These are phyloP conservation scores for Sapria himalayana DNA, from an alignment of 345 rosid species.

Conservation along the genomic window DNA sequence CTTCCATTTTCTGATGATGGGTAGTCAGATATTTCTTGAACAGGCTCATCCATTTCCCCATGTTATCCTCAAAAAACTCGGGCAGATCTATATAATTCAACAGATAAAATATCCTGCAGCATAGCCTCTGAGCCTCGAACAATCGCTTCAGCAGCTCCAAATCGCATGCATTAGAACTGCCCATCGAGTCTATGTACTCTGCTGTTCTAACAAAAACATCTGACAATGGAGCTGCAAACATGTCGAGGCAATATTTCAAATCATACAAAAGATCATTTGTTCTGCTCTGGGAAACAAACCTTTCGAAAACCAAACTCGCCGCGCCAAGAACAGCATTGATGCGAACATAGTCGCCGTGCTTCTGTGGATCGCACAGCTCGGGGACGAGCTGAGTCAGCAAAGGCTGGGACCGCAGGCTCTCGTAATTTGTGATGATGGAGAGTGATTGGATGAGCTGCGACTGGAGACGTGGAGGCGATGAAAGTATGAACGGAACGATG, in stretches of 20 bases:
- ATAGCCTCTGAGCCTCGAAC: slow-evolving; percentile 71
- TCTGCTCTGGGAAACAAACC: slow-evolving; percentile 63
- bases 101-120: slow-evolving; percentile 75
- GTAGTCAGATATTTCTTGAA: slow-evolving; percentile 53
- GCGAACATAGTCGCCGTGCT: slow-evolving; percentile 32
- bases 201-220: slow-evolving; percentile 49
- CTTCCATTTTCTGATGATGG: slow-evolving; percentile 40
- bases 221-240: slow-evolving; percentile 47
- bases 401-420: slow-evolving; percentile 77
- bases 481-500: slow-evolving; percentile 70
- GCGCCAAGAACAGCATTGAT: slow-evolving; percentile 85
- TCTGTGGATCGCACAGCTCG: slow-evolving; percentile 28
- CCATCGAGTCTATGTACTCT: slow-evolving; percentile 34
- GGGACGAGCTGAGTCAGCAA: slow-evolving; percentile 69
- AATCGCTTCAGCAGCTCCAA: slow-evolving; percentile 29
- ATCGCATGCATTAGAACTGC: slow-evolving; percentile 24
- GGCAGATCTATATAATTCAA: slow-evolving; percentile 83
- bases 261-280: slow-evolving; percentile 62
- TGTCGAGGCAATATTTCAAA: slow-evolving; percentile 64
- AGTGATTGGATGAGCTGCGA: slow-evolving; percentile 90
- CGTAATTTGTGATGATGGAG: slow-evolving; percentile 72
- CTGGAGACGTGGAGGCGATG: slow-evolving; percentile 60
- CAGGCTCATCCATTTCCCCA: slow-evolving; percentile 84
- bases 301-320: slow-evolving; percentile 72
- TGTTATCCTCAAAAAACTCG: slow-evolving; percentile 89